Evolutionary conservation across 345 rosid species (phyloP), one percentile per base, ranked within the genome.

Genomic region (Murraya koenigii): DNA sequence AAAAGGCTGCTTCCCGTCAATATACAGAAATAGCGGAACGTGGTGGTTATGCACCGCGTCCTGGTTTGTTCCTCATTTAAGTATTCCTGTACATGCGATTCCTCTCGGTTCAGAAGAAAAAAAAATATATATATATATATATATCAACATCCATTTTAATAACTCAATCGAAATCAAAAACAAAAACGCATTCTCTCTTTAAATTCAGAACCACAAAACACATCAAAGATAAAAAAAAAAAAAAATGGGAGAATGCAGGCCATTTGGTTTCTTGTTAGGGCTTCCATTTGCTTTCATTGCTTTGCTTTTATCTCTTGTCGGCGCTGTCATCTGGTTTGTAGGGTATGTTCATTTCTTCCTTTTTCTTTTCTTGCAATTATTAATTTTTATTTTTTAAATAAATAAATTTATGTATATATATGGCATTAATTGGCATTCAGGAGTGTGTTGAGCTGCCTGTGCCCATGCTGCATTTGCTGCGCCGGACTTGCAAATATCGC

Each of bases 251-350:
- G 72, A 67, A 30, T 94, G 98, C 83, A 88, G 96, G 78, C 97
- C 96, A 35, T 66, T 92, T 22, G 98, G 97, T 58, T 94, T 94
- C 88, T 86, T 91, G 80, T 0, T 94, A 7, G 97, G 97, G 7
- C 84, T 94, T 22, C 97, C 98, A 9, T 92, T 94, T 75, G 97
- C 94, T 39, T 80, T 94, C 66, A 61, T 92, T 30, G 94, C 98
- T 14, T 52, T 94, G 70, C 74, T 90, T 35, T 80, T 94, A 1
- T 78, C 98, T 17, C 83, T 92, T 30, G 74, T 91, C 30, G 98
- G 97, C 32, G 93, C 90, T 8, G 83, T 92, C 26, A 62, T 92
- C 62, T 94, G 97, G 97, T 63, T 94, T 66, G 49, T 94, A 6
- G 98, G 98, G 98, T 94, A 62, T 77, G 80, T 60, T 23, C 28